Evolutionary conservation across 176 grass and related monocot genomes (phyloP).

Genomic region (Paspalum vaginatum): DNA sequence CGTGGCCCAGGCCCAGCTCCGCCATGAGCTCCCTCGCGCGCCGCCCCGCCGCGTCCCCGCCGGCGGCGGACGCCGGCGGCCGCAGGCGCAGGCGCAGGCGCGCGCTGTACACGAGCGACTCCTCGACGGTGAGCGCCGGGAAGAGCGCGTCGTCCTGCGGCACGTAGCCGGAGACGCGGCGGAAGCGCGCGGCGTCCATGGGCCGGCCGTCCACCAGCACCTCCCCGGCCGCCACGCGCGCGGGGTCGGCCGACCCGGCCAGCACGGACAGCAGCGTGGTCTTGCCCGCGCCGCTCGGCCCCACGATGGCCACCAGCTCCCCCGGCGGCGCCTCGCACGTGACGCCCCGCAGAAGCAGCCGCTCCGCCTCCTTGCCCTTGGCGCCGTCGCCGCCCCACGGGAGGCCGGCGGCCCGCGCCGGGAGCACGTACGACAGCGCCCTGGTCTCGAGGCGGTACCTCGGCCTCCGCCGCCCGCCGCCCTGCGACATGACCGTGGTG

Average conservation of each 20-base stretch:
- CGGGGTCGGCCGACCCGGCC: conserved; percentile 65
- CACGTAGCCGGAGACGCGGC: conserved; percentile 79
- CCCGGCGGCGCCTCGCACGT: conserved; percentile 73
- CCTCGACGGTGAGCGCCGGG: conserved; percentile 87
- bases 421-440: conserved; percentile 63
- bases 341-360: conserved; percentile 61
- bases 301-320: conserved; percentile 79
- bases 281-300: conserved; percentile 89
- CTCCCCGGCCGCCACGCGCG: conserved; percentile 45
- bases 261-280: conserved; percentile 84
- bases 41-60: neutral
- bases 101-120: conserved; percentile 90
- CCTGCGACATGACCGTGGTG: conserved; percentile 37
- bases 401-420: conserved; percentile 9
- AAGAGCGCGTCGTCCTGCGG: conserved; percentile 93
- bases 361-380: neutral
- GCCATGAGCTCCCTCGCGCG: conserved; percentile 59
- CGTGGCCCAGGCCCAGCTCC: conserved; percentile 70
- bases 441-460: conserved; percentile 73
- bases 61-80: neutral
- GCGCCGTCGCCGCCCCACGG: neutral
- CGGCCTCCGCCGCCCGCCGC: conserved; percentile 27
- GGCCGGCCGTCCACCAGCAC: conserved; percentile 68
- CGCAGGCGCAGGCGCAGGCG: conserved; percentile 50
- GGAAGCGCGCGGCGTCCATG: conserved; percentile 77